phyloP scores from a whole-genome alignment of 345 rosid genomes.

The Brassica juncea region DNA sequence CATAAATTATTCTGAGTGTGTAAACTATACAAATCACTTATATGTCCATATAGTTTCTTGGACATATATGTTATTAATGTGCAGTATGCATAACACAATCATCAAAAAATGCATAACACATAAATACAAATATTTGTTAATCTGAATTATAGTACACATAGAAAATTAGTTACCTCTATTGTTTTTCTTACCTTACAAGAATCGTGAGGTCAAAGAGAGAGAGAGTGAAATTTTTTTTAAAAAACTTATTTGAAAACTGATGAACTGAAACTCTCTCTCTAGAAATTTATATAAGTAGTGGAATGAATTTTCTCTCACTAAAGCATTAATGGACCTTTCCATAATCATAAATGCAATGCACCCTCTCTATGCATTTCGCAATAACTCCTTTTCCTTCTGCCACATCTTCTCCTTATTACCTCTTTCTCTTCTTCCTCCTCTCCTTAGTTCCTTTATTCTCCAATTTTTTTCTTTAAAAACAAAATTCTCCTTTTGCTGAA shows the following conservation, averaged over 20 bases:
- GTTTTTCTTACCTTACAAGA: conserved; percentile 16
- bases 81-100: conserved; percentile 5
- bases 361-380: conserved; percentile 70
- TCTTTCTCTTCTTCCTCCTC: conserved; percentile 40
- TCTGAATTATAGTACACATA: conserved; percentile 2
- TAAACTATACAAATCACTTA: conserved; percentile 28
- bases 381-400: conserved; percentile 59
- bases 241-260: background rate
- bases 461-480: background rate
- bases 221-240: background rate
- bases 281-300: background rate
- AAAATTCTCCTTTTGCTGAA: conserved; percentile 29
- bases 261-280: conserved; percentile 3
- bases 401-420: conserved; percentile 46
- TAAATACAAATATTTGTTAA: background rate
- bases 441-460: conserved; percentile 16
- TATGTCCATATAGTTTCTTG: conserved; percentile 22
- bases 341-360: conserved; percentile 73
- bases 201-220: conserved; percentile 25
- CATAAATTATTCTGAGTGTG: conserved; percentile 15
- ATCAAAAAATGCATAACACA: background rate
- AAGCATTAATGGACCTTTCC: conserved; percentile 42
- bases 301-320: conserved; percentile 39
- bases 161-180: background rate
- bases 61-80: conserved; percentile 30